Evolutionary conservation across 768 basidiomycete species (phyloP), one percentile per base, ranked within the genome.

Genomic region (Kwoniella botswanensis): DNA sequence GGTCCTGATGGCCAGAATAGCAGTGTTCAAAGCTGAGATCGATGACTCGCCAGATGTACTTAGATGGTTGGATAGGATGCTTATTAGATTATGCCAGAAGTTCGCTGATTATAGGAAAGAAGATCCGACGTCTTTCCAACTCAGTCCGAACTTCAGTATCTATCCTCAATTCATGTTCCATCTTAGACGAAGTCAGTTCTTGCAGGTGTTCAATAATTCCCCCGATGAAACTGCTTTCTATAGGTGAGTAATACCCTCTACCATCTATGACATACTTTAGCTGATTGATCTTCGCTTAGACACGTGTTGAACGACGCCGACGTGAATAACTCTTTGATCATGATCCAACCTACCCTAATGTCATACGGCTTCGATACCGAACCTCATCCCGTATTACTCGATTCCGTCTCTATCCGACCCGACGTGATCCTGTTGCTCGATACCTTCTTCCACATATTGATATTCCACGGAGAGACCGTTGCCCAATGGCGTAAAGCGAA

Each of bases 91-190:
- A 29, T 99, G 97, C 85, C 97, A 98, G 86, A 99, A 98, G 86
- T 98, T 98, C 79, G 97, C 97, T 60, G 95, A 98, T 81, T 99
- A 98, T 81, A 87, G 95, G 78, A 98, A 98, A 86, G 97, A 98
- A 84, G 97, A 98, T 82, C 92, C 97, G 11, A 88, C 90, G 46
- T 93, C 91, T 82, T 98, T 99, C 88, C 87, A 94, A 76, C 86
- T 99, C 74, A 87, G 89, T 67, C 94, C 97, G 82, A 97, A 97
- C 84, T 98, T 99, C 85, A 93, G 92, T 82, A 98, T 99, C 78
- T 99, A 99, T 84, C 97, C 97, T 17, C 97, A 98, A 82, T 99
- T 99, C 87, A 99, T 98, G 97, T 99, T 98, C 90, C 97, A 99
- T 85, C 85, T 99, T 71, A 88, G 96, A 70, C 87, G 97, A 82